Base-by-base conservation (phyloP, 2,329 filamentous ascomycete species). In the Trichoderma cornu-damae region DNA sequence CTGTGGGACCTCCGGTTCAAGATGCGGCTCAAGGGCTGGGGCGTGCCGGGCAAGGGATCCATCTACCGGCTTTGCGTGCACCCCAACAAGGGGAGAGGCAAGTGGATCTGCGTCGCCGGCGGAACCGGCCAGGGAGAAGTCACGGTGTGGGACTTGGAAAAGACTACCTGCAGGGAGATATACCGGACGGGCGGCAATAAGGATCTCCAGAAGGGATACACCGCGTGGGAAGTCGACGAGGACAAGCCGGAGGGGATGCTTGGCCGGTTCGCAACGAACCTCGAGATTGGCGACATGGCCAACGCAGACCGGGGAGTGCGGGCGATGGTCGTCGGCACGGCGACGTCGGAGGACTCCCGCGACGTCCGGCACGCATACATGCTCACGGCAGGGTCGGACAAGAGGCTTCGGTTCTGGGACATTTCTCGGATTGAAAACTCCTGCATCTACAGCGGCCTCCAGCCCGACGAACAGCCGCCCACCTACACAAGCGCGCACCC, bases 1-100 rank as follows among this genome's bases (percentile, higher is more conserved):
- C 80, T 99, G 1, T 99, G 94, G 94, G 94, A 99, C 71, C 79
- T 99, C 38, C 87, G 94, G n/a, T 99, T 99, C 78, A 88, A 85
- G 63, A 82, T 97, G 65, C 84, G 90, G 20, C 77, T 97, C 22
- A 91, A 89, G 69, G 89, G 87, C 12, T 97, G 92, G 90, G 90
- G 90, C 1, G 81, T 96, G 26, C 85, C 89, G 0, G 90, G 89
- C 20, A 89, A 89, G 60, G 85, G 87, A 1, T 79, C 89, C 16
- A 90, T 97, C 61, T 87, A 93, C 65, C 82, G 90, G 30, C 78
- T 99, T 14, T 80, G 84, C 57, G 77, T 96, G 1, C 90, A 96
- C 67, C 90, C 91, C 0, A 82, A 81, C 22, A 89, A 86, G 68
- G 88, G 88, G 1, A 84, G 89, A 42, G 88, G 89, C 9, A 87